Base-by-base conservation (phyloP, 2,329 filamentous ascomycete genomes). In the Diaporthe nobilis region DNA sequence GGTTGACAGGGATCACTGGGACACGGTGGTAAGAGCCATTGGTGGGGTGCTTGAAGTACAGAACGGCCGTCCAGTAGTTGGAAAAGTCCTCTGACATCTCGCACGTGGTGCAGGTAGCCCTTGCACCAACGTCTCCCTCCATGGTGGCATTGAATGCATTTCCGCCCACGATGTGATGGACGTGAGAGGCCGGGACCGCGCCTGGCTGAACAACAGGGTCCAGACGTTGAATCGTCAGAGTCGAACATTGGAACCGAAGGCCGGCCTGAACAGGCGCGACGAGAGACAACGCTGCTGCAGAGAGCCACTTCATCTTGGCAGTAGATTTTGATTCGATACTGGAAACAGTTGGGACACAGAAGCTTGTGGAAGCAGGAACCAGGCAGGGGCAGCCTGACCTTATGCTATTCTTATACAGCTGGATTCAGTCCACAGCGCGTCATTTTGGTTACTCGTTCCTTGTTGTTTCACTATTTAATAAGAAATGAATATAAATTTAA, bases 91-190 rank as follows among this genome's bases (percentile, higher is more conserved):
- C 82, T 2, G 80, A 78, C 78, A 82, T 83, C 42, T 77, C 81
- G 77, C 82, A 84, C 7, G 81, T 82, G 42, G 82, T 84, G 80
- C 82, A 84, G 44, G 80, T 83, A 10, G 80, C 82, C 57, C 78
- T 77, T 73, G 80, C 76, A 77, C 76, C 77, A 60, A 81, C 76
- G 61, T 82, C 82, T 60, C 78, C 78, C 74, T 77, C 81, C 81
- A 79, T 76, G 58, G 75, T 77, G 44, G 77, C 76, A 53, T 80
- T 79, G 75, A 80, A 80, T 55, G 73, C 78, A 39, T 79, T 78
- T n/a, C 78, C 78, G 44, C 78, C 78, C 20, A 79, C 78, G 42
- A 80, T 78, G 72, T 80, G 79, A 71, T 80, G 79, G n/a, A 79
- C 72, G 57, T 80, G 78, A 5, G 77, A 71, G 25, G 79, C 78